These are phyloP conservation scores for Malania oleifera DNA, from an alignment of 164 flowering plant genomes.

Conservation along the genomic window DNA sequence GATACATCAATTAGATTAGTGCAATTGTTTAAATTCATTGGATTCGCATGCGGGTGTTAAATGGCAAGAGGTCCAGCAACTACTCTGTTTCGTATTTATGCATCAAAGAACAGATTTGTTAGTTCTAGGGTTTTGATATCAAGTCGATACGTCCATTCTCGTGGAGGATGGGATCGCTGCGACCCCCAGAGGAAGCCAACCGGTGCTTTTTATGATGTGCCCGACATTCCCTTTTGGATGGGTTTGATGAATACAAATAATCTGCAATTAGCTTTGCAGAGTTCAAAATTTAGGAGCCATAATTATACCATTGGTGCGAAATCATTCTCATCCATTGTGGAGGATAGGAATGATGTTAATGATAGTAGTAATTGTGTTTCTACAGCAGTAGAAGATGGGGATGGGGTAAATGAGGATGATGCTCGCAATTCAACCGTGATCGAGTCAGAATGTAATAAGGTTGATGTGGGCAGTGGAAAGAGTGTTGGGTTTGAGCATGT, in stretches of 20 bases:
- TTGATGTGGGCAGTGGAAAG: slow-evolving; percentile 6
- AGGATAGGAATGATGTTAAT: slow-evolving; percentile 3
- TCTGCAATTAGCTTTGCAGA: slow-evolving; percentile 1
- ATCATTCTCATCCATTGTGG: slow-evolving; percentile 18
- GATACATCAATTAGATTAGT: too few species aligned
- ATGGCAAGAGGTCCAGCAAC: slow-evolving; percentile 50
- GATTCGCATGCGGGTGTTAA: slow-evolving; percentile 5
- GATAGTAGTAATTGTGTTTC: too few species aligned
- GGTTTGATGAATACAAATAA: slow-evolving; percentile 7
- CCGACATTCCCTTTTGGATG: slow-evolving; percentile 12
- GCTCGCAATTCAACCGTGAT: not conserved
- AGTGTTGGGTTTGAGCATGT: slow-evolving; percentile 17
- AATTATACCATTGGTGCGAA: slow-evolving; percentile 9
- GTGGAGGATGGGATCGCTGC: slow-evolving; percentile 2
- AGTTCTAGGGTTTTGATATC: slow-evolving; percentile 17
- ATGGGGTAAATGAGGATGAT: not conserved
- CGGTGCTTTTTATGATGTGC: slow-evolving; percentile 13
- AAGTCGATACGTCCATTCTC: slow-evolving; percentile 18
- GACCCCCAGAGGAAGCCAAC: slow-evolving; percentile 5
- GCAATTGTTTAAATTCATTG: too few species aligned
- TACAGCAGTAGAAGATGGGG: too few species aligned
- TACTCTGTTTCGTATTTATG: slow-evolving; percentile 30
- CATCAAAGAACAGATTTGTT: slow-evolving; percentile 19
- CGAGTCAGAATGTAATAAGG: slow-evolving; percentile 5
- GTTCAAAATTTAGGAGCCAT: not conserved